Percentiles rank a stretch among this genome's conserved stretches.
Evolutionary conservation across 257 asterid genomes (phyloP).

Genomic region (Coffea canephora): DNA sequence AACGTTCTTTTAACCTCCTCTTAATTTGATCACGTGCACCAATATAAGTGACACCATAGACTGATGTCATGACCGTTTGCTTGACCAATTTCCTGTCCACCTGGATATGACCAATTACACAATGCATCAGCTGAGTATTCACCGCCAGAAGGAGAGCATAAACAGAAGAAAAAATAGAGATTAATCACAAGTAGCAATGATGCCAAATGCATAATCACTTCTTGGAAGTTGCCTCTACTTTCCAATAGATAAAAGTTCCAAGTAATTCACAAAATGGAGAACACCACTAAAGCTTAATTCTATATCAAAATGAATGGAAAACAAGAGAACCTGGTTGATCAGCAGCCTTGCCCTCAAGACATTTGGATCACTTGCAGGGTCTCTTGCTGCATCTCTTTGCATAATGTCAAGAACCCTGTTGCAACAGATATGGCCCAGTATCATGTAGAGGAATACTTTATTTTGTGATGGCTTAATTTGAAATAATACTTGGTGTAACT

Average conservation of each 20-base stretch:
- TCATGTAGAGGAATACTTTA: not conserved
- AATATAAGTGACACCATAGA: slow-evolving; percentile 91
- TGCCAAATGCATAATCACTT: not conserved
- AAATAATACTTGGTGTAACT: not conserved
- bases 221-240: too few species aligned
- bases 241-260: not conserved
- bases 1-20: slow-evolving; percentile 87
- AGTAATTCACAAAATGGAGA: not conserved
- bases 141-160: not conserved
- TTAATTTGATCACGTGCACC: slow-evolving; percentile 98
- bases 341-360: slow-evolving; percentile 70
- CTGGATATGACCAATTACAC: slow-evolving; percentile 37
- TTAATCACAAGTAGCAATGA: not conserved
- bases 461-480: not conserved
- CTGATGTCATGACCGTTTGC: slow-evolving; percentile 99
- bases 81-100: slow-evolving; percentile 96
- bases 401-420: slow-evolving; percentile 87
- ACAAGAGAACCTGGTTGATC: slow-evolving; percentile 59
- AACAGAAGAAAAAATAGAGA: not conserved
- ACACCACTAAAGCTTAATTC: not conserved
- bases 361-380: slow-evolving; percentile 73
- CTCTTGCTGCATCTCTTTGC: slow-evolving; percentile 80
- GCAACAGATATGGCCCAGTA: not conserved
- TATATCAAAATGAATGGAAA: not conserved
- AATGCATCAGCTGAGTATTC: not conserved